Percentiles rank a stretch among this genome's conserved stretches.
phyloP scores from a whole-genome alignment of 495 filamentous ascomycete species.

The Poronia punctata region DNA sequence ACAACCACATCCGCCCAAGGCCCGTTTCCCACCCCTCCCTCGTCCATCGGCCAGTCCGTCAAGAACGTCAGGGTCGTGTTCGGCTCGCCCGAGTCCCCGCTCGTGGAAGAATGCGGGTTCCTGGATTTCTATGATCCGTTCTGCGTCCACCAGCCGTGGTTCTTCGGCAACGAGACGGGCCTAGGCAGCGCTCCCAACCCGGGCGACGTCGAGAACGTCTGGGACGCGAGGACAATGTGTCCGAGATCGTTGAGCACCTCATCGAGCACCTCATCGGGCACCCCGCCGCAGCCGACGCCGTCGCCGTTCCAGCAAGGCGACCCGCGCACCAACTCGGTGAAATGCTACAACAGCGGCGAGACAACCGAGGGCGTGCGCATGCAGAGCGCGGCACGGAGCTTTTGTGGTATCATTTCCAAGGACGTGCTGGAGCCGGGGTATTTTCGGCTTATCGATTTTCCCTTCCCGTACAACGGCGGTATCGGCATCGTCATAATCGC shows the following conservation, averaged over 20 bases:
- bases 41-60: constrained; percentile 4
- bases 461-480: too few relatives aligned
- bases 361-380: constrained; percentile 12
- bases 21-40: constrained; percentile 10
- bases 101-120: constrained; percentile 7
- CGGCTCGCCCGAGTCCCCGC: constrained; percentile 3
- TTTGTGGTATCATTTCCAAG: too few relatives aligned
- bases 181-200: too few relatives aligned
- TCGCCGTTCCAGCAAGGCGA: constrained; percentile 9
- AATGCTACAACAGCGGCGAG: constrained; percentile 13
- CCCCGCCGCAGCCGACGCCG: background rate
- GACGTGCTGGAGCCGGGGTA: too few relatives aligned
- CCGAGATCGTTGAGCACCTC: background rate
- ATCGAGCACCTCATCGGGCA: background rate
- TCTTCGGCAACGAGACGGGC: background rate
- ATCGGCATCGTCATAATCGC: too few relatives aligned
- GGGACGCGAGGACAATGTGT: constrained; percentile 7
- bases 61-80: background rate
- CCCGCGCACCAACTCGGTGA: constrained; percentile 3
- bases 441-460: too few relatives aligned
- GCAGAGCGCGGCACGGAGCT: constrained; percentile 9
- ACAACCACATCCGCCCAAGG: constrained; percentile 7
- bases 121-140: background rate
- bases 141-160: constrained; percentile 8
- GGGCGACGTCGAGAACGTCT: constrained; percentile 6